Conservation (phyloP, 225 moss, liverwort and hornwort genomes). For the Takakia lepidozioides region DNA sequence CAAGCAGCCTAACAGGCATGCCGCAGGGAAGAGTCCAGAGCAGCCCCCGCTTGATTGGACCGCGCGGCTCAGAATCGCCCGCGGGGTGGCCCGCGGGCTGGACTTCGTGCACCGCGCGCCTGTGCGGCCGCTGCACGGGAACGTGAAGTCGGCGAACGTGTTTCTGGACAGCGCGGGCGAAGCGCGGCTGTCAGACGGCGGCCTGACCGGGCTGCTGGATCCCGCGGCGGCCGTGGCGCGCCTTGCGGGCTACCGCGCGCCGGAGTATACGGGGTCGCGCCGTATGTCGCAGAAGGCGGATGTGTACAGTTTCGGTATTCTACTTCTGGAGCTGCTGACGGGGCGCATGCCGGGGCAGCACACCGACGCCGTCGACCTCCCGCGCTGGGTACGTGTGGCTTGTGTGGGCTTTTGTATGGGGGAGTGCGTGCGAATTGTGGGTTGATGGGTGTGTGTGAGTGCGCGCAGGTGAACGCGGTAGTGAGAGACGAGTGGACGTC, state of each 20-base stretch:
- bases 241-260: slow-evolving; percentile 53
- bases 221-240: slow-evolving; percentile 30
- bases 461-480: too few species aligned
- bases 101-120: slow-evolving; percentile 51
- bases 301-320: slow-evolving; percentile 54
- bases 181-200: slow-evolving; percentile 52
- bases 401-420: too few species aligned
- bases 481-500: too few species aligned
- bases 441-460: too few species aligned
- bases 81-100: slow-evolving; percentile 52
- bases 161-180: slow-evolving; percentile 40
- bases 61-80: slow-evolving; percentile 41
- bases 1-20: too few species aligned
- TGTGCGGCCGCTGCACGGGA: slow-evolving; percentile 41
- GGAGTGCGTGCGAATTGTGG: too few species aligned
- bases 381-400: too few species aligned
- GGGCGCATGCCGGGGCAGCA: too few species aligned
- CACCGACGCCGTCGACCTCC: too few species aligned
- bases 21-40: slow-evolving; percentile 50
- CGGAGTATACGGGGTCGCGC: slow-evolving; percentile 49
- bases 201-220: slow-evolving; percentile 49
- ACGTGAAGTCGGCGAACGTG: slow-evolving; percentile 68
- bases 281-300: slow-evolving; percentile 53
- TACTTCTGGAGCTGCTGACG: too few species aligned
- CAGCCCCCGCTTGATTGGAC: slow-evolving; percentile 51